phyloP scores from a whole-genome alignment of 495 filamentous ascomycete species.

The Aspergillus kassunensis region DNA sequence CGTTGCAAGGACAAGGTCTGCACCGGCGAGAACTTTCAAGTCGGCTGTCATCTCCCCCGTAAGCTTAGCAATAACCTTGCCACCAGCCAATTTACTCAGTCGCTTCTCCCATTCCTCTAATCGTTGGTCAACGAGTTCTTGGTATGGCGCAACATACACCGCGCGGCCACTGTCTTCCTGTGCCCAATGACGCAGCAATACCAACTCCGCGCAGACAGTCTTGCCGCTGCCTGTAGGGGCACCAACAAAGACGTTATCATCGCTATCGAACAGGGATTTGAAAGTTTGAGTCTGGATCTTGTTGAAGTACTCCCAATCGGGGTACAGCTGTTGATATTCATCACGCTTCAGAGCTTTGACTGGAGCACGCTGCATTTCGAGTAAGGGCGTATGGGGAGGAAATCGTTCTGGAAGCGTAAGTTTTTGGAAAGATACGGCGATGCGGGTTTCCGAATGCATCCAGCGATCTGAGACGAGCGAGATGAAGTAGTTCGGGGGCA shows the following conservation, averaged over 20 bases:
- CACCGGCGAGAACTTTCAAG: constrained; percentile 80
- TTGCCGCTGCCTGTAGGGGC: constrained; percentile 92
- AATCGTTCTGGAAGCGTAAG: constrained; percentile 93
- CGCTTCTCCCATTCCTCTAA: constrained; percentile 81
- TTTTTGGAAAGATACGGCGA: constrained; percentile 92
- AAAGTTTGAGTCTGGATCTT: constrained; percentile 97
- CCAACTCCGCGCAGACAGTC: constrained; percentile 94
- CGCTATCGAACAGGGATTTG: constrained; percentile 81
- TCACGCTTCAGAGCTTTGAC: constrained; percentile 81
- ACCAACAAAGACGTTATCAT: constrained; percentile 90
- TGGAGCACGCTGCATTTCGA: constrained; percentile 87
- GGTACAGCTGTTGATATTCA: constrained; percentile 79
- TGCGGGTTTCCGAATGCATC: constrained; percentile 95
- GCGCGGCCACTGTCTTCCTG: constrained; percentile 65
- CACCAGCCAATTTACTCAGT: constrained; percentile 66
- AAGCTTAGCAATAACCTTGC: constrained; percentile 90
- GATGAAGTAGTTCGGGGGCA: constrained; percentile 98
- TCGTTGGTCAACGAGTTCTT: constrained; percentile 81
- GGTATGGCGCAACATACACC: constrained; percentile 94
- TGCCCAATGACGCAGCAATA: constrained; percentile 84
- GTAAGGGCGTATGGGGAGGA: constrained; percentile 82
- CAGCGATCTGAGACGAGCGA: constrained; percentile 90
- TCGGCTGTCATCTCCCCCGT: constrained; percentile 91
- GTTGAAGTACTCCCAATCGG: constrained; percentile 86
- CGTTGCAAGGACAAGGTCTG: constrained; percentile 90